A percentile compares a stretch with the other conserved stretches of the same genome.
Evolutionary conservation across 2,329 filamentous ascomycete genomes (phyloP).

Genomic region (Ophiostoma populinum): DNA sequence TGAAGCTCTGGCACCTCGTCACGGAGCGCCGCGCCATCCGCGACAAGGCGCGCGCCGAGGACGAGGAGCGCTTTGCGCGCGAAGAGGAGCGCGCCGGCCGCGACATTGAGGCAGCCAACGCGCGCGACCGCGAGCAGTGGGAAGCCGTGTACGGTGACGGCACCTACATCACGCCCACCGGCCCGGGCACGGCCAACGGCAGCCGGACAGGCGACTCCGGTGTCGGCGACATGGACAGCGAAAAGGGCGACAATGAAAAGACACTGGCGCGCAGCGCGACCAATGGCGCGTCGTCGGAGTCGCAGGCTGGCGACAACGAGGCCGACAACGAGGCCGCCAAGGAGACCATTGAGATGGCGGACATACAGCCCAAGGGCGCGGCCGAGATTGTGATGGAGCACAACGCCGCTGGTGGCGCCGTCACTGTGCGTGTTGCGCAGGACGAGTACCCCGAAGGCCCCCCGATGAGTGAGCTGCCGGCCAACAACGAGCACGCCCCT

Average conservation of each 20-base stretch:
- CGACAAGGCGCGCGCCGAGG: constrained; percentile 31
- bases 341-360: constrained; percentile 32
- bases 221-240: constrained; percentile 29
- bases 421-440: constrained; percentile 35
- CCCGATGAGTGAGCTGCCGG: constrained; percentile 1
- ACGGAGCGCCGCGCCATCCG: constrained; percentile 40
- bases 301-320: neutral
- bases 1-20: constrained; percentile 72
- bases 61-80: constrained; percentile 34
- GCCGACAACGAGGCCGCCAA: neutral
- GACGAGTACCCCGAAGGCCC: constrained; percentile 26
- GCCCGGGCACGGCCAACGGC: constrained; percentile 13
- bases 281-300: no score
- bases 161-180: constrained; percentile 1
- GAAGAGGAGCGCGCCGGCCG: constrained; percentile 57
- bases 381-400: constrained; percentile 26
- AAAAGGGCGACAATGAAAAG: constrained; percentile 30
- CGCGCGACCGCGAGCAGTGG: constrained; percentile 51
- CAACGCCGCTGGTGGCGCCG: constrained; percentile 24
- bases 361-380: constrained; percentile 24
- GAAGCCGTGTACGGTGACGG: constrained; percentile 59
- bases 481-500: neutral
- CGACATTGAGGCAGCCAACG: constrained; percentile 43
- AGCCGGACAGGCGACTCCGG: constrained; percentile 32
- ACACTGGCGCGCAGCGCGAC: constrained; percentile 16